Percentiles rank a stretch among this genome's conserved stretches.
Conservation (phyloP, 257 asterid genomes). For the Sherardia arvensis region DNA sequence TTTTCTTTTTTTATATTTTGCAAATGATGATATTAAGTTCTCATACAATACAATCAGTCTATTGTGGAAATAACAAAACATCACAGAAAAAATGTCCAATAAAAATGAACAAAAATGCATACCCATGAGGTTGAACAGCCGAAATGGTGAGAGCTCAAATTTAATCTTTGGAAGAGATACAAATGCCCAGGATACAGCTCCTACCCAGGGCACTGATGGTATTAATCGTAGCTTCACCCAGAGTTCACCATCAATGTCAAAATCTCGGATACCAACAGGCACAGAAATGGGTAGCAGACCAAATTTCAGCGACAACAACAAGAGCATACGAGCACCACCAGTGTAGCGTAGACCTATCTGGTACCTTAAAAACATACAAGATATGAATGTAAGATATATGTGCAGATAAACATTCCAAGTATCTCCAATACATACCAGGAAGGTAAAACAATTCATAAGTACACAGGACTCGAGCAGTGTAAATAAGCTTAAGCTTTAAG, state of each 20-base stretch:
- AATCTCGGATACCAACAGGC: slow-evolving; percentile 87
- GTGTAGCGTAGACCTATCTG: slow-evolving; percentile 54
- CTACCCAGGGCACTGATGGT: slow-evolving; percentile 98
- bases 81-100: not conserved
- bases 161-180: slow-evolving; percentile 96
- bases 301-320: slow-evolving; percentile 70
- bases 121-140: slow-evolving; percentile 96
- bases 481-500: not conserved
- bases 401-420: not conserved
- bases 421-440: not conserved
- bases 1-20: not conserved
- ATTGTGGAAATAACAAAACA: not conserved
- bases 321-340: slow-evolving; percentile 92
- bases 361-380: slow-evolving; percentile 40
- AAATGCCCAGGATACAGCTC: slow-evolving; percentile 98
- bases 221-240: slow-evolving; percentile 90
- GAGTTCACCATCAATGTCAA: slow-evolving; percentile 93
- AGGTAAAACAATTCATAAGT: not conserved
- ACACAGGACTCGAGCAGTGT: not conserved
- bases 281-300: slow-evolving; percentile 68
- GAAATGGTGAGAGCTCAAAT: slow-evolving; percentile 86
- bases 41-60: not conserved
- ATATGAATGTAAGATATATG: not conserved
- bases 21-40: not conserved
- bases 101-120: slow-evolving; percentile 20